Base-by-base conservation (phyloP, 1,139 yeast genomes). In the Geotrichum europaeum region DNA sequence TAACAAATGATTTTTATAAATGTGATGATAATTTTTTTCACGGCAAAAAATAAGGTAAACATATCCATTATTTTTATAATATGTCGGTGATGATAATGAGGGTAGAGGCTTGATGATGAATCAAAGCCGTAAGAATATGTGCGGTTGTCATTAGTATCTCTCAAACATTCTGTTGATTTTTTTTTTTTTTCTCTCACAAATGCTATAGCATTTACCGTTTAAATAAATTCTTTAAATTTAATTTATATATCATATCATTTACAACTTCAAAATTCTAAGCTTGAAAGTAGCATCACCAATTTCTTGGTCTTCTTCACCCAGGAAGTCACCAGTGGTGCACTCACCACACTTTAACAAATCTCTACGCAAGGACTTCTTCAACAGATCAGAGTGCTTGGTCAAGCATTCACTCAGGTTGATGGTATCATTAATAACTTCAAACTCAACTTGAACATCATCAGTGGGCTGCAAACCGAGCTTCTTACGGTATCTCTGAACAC, bases 401-500 rank as follows among this genome's bases (percentile, higher is more conserved):
- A 95, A 79, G 62, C 90, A 84, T n/a, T 76, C 75, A 60, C 80
- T 84, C 62, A 95, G 84, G 57, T 83, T 83, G 68, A 87, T 82
- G 62, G 76, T 75, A 70, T 92, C 97, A 68, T 84, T 83, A 64
- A 79, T 72, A 66, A 92, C 74, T 65, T 83, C 78, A 76, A 89
- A 89, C 76, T 92, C 91, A 65, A 95, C 96, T 67, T 83, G 78
- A 58, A 95, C 95, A 69, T 95, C 99, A 72, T 95, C 99, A 53
- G 98, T 92, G 63, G 96, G 92, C 71, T 88, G 89, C 71, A 95
- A 81, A 51, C 97, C 97, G 65, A 90, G 92, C 82, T 92, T 91
- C 86, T 95, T 95, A 78, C 99, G 89, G 74, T 92, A 84, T 76
- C 97, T 88, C 81, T 95, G 99, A 68, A 95, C 91, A 78, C 99